Evolutionary conservation across 1,284 basidiomycete genomes (phyloP).

Genomic region (Vanrija humicola): DNA sequence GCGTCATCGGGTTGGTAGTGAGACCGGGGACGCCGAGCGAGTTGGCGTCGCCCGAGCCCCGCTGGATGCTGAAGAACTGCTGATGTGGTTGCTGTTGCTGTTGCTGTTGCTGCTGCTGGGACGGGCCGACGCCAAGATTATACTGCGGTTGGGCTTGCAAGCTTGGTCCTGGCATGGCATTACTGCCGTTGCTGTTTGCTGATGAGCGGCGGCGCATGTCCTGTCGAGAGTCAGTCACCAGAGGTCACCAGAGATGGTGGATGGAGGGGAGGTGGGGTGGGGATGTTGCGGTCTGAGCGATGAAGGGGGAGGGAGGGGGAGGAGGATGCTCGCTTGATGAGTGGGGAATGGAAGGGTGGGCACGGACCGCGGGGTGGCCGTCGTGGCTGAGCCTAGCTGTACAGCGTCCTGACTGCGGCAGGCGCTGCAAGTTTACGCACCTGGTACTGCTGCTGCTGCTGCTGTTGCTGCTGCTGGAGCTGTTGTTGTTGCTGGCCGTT

Average conservation of each 20-base stretch:
- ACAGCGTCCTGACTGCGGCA: background rate
- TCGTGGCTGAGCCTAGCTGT: too few species aligned
- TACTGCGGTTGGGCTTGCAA: background rate
- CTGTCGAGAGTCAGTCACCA: background rate
- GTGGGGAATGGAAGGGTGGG: too few species aligned
- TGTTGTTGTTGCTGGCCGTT: background rate
- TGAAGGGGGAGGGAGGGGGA: background rate
- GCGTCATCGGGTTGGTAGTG: background rate
- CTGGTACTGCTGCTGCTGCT: background rate
- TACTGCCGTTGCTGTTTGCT: too few species aligned
- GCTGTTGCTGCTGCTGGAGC: background rate
- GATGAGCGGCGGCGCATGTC: slow-evolving; percentile 1
- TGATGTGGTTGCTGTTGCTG: background rate
- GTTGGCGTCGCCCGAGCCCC: background rate
- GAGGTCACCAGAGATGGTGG: too few species aligned
- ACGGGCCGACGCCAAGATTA: background rate
- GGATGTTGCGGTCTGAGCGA: background rate
- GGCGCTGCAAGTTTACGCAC: background rate
- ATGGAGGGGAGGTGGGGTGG: background rate
- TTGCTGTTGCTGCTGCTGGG: slow-evolving; percentile 3
- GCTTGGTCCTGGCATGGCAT: too few species aligned
- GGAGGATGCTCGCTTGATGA: background rate
- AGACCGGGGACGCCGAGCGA: background rate
- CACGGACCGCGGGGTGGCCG: too few species aligned
- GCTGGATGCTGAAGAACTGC: background rate